Percentiles rank a stretch among this genome's conserved stretches.
These are phyloP conservation scores for Plasmodium malariae DNA, from an alignment of 169 alveolate genomes.

Conservation along the genomic window DNA sequence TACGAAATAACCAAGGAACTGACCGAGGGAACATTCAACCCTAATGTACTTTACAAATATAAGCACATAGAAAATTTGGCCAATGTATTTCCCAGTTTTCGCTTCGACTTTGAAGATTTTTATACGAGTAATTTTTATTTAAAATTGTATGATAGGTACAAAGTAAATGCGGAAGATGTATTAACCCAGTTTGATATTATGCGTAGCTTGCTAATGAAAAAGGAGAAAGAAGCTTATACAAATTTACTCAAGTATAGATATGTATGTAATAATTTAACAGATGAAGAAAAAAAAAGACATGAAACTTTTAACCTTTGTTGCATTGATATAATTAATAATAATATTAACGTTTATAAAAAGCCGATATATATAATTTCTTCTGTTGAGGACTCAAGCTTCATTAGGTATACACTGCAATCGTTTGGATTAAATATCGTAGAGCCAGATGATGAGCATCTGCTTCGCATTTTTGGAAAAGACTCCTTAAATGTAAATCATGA, in stretches of 20 bases:
- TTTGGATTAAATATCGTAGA: conserved; percentile 29
- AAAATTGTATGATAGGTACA: conserved; percentile 38
- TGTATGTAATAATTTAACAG: conserved; percentile 12
- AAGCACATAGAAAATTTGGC: conserved; percentile 35
- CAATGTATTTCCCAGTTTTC: conserved; percentile 57
- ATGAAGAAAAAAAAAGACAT: conserved; percentile 51
- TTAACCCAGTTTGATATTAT: conserved; percentile 20
- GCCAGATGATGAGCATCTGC: not conserved
- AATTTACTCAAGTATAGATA: conserved; percentile 45
- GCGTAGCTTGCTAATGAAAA: not conserved
- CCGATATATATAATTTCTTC: conserved; percentile 62
- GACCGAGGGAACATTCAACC: conserved; percentile 50
- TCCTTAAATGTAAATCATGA: not conserved
- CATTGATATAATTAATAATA: conserved; percentile 48
- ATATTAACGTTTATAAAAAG: conserved; percentile 51
- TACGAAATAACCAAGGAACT: conserved; percentile 28
- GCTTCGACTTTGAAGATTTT: conserved; percentile 29
- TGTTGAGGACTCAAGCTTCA: conserved; percentile 9
- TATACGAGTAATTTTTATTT: conserved; percentile 44
- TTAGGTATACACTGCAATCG: conserved; percentile 20
- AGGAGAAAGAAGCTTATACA: conserved; percentile 25
- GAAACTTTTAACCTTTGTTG: conserved; percentile 27
- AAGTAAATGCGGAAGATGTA: conserved; percentile 5
- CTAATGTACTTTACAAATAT: conserved; percentile 12
- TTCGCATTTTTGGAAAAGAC: conserved; percentile 45